Evolutionary conservation across 1,284 basidiomycete species (phyloP), one percentile per base, ranked within the genome.

Genomic region (Sporisorium iseilematis-ciliati): DNA sequence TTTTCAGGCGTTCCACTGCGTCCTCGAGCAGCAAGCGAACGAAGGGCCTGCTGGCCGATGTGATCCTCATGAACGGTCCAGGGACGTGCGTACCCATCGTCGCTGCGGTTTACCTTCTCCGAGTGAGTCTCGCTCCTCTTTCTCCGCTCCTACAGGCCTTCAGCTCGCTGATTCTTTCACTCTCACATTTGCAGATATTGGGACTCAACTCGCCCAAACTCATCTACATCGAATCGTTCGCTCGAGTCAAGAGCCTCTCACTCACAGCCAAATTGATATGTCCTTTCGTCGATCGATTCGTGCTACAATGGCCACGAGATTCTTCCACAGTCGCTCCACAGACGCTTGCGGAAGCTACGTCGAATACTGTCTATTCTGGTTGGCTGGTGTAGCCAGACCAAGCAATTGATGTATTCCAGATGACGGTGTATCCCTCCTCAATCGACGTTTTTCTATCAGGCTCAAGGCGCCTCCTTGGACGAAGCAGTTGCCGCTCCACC

Each of bases 211-310:
- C 91, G 2, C 93, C 96, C 2, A 88, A 87, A 48, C 85, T 94
- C 29, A 89, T 99, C 60, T 99, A 98, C 85, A 88, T 98, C 46
- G 97, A 99, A 86, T 95, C 94, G 0, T 97, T 97, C 83, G 95
- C 97, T 7, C 91, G 97, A 16, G 94, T 97, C 7, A 88, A 87
- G 31, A 89, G 89, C 0, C 88, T 98, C 20, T 96, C 93, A 14
- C 88, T 97, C 18, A 94, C 94, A 23, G 96, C 91, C 26, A 93
- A 90, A 79, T 87, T 99, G 46, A 87, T 98, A 21, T 88, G 90
- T 38, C 90, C 89, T 10, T 87, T 96, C 43, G 94, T 94, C 7
- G 95, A 98, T 86, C 90, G 91, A 89, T 92, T 86, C 79, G 88
- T 86, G 20, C 80, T 86, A 5, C 85, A 87, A 48, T 70, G 67